Evolutionary conservation across 495 filamentous ascomycete species (phyloP).

Genomic region (Lepidopterella palustris): DNA sequence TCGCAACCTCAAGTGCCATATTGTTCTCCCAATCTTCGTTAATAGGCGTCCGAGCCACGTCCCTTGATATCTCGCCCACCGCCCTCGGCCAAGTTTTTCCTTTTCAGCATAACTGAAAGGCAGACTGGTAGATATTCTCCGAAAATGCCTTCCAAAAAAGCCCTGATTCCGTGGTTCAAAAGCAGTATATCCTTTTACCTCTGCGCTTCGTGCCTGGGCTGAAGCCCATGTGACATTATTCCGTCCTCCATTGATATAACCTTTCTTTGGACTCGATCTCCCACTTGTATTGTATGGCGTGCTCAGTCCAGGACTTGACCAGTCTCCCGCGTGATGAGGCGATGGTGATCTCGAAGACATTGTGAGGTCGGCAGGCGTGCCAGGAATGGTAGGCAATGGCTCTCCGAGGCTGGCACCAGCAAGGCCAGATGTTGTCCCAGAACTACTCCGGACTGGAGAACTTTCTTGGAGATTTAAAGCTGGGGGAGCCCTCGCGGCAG

Average conservation of each 20-base stretch:
- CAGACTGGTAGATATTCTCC: slow-evolving; percentile 64
- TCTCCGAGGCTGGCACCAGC: slow-evolving; percentile 12
- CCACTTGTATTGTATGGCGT: slow-evolving; percentile 55
- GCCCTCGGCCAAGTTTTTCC: slow-evolving; percentile 59
- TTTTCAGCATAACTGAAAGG: slow-evolving; percentile 70
- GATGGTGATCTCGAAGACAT: slow-evolving; percentile 89
- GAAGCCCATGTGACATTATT: slow-evolving; percentile 68
- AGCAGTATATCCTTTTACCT: slow-evolving; percentile 69
- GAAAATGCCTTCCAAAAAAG: slow-evolving; percentile 75
- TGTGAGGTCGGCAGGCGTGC: slow-evolving; percentile 27
- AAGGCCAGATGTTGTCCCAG: slow-evolving; percentile 18
- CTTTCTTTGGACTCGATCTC: slow-evolving; percentile 55
- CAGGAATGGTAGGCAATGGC: slow-evolving; percentile 26
- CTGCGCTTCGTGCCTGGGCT: slow-evolving; percentile 70
- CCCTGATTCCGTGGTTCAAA: slow-evolving; percentile 73
- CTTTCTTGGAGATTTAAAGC: slow-evolving; percentile 18
- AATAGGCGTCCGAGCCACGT: slow-evolving; percentile 30
- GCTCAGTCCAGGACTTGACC: slow-evolving; percentile 77
- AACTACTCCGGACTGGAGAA: slow-evolving; percentile 8
- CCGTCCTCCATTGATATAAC: slow-evolving; percentile 42
- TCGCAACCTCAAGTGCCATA: slow-evolving; percentile 53
- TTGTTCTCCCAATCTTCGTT: slow-evolving; percentile 36
- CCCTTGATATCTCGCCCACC: slow-evolving; percentile 37
- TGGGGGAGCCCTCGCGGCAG: slow-evolving; percentile 24
- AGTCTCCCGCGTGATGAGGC: slow-evolving; percentile 71